phyloP scores from a whole-genome alignment of 129 eudicot species.

The Scalesia atractyloides region DNA sequence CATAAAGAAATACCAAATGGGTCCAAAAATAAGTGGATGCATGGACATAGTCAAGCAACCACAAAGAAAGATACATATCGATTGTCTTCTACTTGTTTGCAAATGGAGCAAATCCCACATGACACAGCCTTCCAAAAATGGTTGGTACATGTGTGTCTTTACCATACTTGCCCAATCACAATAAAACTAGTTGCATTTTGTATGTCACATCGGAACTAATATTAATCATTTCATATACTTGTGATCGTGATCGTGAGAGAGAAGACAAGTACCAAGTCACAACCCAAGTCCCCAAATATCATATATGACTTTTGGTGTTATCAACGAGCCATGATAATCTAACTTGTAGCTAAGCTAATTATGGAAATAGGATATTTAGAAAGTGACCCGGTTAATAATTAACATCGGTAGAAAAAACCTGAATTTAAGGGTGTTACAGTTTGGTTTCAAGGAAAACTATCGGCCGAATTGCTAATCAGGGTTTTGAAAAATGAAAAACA shows the following conservation, averaged over 20 bases:
- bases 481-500: not conserved
- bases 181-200: conserved; percentile 12
- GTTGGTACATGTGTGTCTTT: conserved; percentile 37
- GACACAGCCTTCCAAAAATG: conserved; percentile 32
- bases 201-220: conserved; percentile 8
- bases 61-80: conserved; percentile 15
- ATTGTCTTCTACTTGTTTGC: conserved; percentile 27
- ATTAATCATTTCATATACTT: conserved; percentile 6
- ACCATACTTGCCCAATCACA: conserved; percentile 26
- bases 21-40: conserved; percentile 12
- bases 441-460: not conserved
- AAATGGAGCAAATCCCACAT: conserved; percentile 38
- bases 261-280: not conserved
- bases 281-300: not conserved
- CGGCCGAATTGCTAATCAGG: not conserved
- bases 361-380: not conserved
- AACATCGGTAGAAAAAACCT: not conserved
- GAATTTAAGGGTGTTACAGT: not conserved
- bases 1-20: conserved; percentile 2
- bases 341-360: not conserved
- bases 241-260: not conserved
- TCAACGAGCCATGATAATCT: not conserved
- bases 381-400: not conserved
- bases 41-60: conserved; percentile 30
- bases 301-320: not conserved